A percentile compares a stretch with the other conserved stretches of the same genome.
phyloP scores from a whole-genome alignment of 192 early-diverging fungal genomes.

The Coemansia sp. region DNA sequence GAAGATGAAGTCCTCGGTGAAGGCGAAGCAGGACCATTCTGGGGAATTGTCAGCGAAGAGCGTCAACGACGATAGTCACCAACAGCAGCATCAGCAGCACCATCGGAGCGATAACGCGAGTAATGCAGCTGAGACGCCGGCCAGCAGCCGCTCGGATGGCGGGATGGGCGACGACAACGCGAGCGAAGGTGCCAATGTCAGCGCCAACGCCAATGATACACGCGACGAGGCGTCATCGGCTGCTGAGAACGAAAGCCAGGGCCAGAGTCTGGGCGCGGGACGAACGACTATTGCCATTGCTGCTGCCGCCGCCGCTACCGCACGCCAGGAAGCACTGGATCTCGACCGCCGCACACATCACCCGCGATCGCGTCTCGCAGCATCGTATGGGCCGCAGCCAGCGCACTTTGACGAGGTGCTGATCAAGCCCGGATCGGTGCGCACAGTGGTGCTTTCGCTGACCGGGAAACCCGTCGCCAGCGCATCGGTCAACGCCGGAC shows the following conservation, averaged over 20 bases:
- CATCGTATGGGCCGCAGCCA: constrained; percentile 15
- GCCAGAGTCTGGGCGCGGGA: background rate
- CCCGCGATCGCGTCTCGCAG: constrained; percentile 3
- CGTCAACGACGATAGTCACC: background rate
- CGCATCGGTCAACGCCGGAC: constrained; percentile 65
- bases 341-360: constrained; percentile 2
- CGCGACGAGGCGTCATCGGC: constrained; percentile 8
- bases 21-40: background rate
- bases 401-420: constrained; percentile 75
- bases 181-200: constrained; percentile 1
- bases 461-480: constrained; percentile 27
- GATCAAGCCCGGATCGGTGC: constrained; percentile 81
- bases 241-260: constrained; percentile 8
- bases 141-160: constrained; percentile 7
- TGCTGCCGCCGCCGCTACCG: no score
- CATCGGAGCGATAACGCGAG: background rate
- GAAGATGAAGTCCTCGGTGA: constrained; percentile 26
- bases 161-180: constrained; percentile 11
- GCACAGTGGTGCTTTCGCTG: constrained; percentile 80
- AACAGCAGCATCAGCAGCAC: background rate
- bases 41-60: background rate
- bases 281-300: background rate
- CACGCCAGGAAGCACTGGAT: background rate
- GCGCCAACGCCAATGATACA: background rate
- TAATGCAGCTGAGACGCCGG: background rate